Base-by-base conservation (phyloP, 148 eudicot genomes). In the Limonium bicolor region DNA sequence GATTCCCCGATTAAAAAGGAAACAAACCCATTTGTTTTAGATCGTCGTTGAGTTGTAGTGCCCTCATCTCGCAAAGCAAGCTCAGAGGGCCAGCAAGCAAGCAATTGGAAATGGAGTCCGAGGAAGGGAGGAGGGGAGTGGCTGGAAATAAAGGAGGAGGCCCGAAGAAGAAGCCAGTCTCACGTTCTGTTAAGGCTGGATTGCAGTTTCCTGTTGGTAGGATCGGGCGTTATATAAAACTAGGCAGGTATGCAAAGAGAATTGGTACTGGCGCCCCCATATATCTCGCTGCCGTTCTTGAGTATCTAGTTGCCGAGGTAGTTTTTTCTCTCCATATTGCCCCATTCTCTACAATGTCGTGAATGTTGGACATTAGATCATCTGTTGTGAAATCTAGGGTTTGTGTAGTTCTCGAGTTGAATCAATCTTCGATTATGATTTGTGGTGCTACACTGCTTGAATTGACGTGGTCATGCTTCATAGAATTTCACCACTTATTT, bases 271-370 rank as follows among this genome's bases (percentile, higher is more conserved):
- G 50, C 11, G 50, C 50, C 3, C 50, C 50, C 13, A 20, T 46
- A 15, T 46, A 46, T n/a, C 50, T 46, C 34, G 50, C 50, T 7
- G 50, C 50, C 34, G 50, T 46, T 7, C 34, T 46, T 16, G 50
- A 46, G 36, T 46, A 46, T 29, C 50, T 46, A 21, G 50, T 35
- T 0, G 50, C 50, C 18, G 50, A 46, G 50, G 50, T 46, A 46
- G 16, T 7, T 25, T 28, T 21, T 0, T 3, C 17, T 4, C 7
- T 3, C 14, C 19, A 2, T 23, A 20, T 12, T 14, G 20, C 1
- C 14, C 14, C 3, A 45, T 4, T 27, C 31, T 6, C 27, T 14
- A 13, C 19, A 16, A 24, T 14, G 3, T 25, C 15, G 27, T 4
- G 2, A 3, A 2, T 22, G 15, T 0, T 5, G 12, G 9, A 5